phyloP scores from a whole-genome alignment of 108 stramenopile species.

The Nitzschia sp. region DNA sequence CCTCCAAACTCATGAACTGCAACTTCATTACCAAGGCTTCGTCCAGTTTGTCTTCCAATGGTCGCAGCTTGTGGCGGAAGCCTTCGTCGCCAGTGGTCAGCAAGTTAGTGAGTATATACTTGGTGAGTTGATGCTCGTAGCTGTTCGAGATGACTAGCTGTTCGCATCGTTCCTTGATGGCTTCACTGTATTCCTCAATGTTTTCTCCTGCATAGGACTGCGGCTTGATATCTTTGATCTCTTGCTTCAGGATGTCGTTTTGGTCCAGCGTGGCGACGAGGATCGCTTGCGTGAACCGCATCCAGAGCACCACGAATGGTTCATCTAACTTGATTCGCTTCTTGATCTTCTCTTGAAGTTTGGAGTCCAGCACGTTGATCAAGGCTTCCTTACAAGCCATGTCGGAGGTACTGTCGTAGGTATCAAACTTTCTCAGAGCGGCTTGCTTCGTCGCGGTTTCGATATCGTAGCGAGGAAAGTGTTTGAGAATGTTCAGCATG shows the following conservation, averaged over 20 bases:
- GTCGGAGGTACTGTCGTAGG: too few relatives aligned
- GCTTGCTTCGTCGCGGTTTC: background rate
- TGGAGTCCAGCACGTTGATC: background rate
- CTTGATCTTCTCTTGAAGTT: background rate
- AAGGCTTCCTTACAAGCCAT: background rate
- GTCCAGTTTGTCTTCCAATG: background rate
- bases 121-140: background rate
- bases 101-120: background rate
- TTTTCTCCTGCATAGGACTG: slow-evolving; percentile 12
- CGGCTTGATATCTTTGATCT: background rate
- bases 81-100: background rate
- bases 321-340: background rate
- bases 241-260: background rate
- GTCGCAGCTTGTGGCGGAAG: background rate
- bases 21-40: background rate
- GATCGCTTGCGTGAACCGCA: too few relatives aligned
- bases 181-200: background rate
- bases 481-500: background rate
- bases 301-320: background rate
- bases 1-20: background rate
- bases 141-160: too few relatives aligned
- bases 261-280: too few relatives aligned
- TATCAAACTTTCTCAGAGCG: slow-evolving; percentile 9
- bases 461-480: background rate
- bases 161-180: background rate